phyloP scores from a whole-genome alignment of 768 basidiomycete species.

The Mycena vitilis region DNA sequence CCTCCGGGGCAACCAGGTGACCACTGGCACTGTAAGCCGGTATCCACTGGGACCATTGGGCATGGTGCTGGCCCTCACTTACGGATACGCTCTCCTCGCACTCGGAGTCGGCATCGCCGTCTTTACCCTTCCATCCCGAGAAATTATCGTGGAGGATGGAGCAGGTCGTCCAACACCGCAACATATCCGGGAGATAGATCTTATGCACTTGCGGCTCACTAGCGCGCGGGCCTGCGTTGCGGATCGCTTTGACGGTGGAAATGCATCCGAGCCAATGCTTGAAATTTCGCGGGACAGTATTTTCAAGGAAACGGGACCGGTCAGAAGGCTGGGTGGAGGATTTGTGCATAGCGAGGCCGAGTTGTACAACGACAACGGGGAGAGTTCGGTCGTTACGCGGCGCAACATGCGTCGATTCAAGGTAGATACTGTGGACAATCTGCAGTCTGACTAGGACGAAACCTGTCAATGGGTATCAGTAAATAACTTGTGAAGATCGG shows the following conservation, averaged over 20 bases:
- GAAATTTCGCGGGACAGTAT: neutral
- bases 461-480: no score
- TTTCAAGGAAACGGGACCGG: neutral
- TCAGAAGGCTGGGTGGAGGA: neutral
- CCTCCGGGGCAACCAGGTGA: neutral
- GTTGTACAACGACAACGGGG: neutral
- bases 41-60: constrained; percentile 17
- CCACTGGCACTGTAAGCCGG: neutral
- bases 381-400: neutral
- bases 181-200: neutral
- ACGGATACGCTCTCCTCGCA: constrained; percentile 1
- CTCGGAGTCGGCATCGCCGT: constrained; percentile 2
- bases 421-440: neutral
- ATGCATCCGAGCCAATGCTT: neutral
- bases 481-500: no score
- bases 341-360: neutral
- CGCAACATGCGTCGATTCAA: constrained; percentile 4
- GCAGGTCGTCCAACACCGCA: neutral
- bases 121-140: constrained; percentile 1
- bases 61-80: constrained; percentile 7
- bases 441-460: no score
- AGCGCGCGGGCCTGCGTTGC: neutral
- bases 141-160: neutral
- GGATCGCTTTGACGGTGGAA: neutral
- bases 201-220: neutral